Conservation (phyloP, 1,284 basidiomycete species). For the Agaricales sp. region DNA sequence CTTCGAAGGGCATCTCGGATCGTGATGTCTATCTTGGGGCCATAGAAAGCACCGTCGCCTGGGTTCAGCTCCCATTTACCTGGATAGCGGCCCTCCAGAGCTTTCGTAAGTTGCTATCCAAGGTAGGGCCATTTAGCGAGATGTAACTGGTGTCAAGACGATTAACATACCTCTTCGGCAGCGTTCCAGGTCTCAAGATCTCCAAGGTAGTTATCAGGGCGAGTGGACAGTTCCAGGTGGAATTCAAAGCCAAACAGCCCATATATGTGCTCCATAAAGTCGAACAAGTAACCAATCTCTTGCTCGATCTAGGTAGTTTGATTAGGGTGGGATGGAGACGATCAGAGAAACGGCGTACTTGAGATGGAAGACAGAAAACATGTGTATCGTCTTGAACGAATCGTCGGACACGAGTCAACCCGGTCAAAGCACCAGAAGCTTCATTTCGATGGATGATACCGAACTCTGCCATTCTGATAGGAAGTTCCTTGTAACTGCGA, state of each 20-base stretch:
- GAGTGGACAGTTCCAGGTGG: constrained; percentile 90
- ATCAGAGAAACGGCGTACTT: constrained; percentile 26
- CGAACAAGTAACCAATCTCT: constrained; percentile 83
- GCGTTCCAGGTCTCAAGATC: constrained; percentile 83
- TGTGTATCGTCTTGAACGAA: constrained; percentile 98
- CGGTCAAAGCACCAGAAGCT: constrained; percentile 89
- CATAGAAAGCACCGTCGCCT: constrained; percentile 96
- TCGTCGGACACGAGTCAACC: constrained; percentile 86
- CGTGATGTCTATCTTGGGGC: constrained; percentile 97
- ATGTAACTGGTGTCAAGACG: constrained; percentile 5
- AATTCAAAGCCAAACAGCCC: constrained; percentile 98
- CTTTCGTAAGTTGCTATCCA: constrained; percentile 76
- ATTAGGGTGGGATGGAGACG: constrained; percentile 3
- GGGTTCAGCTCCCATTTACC: constrained; percentile 94
- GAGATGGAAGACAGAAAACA: constrained; percentile 93
- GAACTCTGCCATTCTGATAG: constrained; percentile 97
- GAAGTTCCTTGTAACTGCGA: constrained; percentile 91
- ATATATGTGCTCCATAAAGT: constrained; percentile 93
- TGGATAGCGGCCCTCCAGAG: constrained; percentile 81
- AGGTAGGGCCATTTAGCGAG: too few species aligned
- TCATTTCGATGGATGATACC: constrained; percentile 98
- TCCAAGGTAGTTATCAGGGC: constrained; percentile 93
- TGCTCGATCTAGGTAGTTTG: constrained; percentile 58
- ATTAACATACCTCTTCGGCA: constrained; percentile 60
- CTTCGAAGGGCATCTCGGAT: constrained; percentile 89